Conservation (phyloP, 2,329 filamentous ascomycete species). For the Xylariaceae sp. region DNA sequence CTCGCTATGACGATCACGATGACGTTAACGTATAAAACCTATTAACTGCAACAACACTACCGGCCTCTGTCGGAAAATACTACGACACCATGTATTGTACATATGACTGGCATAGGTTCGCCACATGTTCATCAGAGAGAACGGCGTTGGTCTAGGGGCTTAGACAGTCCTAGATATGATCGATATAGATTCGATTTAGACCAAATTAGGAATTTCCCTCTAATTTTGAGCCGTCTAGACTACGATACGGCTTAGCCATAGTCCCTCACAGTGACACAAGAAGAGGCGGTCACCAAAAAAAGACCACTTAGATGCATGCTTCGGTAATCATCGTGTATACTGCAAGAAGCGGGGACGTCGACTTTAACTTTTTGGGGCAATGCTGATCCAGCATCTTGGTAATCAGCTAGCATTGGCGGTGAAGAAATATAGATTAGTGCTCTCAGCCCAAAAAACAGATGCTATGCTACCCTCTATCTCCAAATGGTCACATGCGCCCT, state of each 20-base stretch:
- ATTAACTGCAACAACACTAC: neutral
- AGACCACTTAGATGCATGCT: too few relatives aligned
- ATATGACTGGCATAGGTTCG: slow-evolving; percentile 9
- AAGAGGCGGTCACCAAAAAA: slow-evolving; percentile 14
- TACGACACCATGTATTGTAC: slow-evolving; percentile 17
- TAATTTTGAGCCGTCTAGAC: neutral
- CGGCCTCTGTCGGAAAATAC: neutral
- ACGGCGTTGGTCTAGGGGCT: slow-evolving; percentile 15
- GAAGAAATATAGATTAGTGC: slow-evolving; percentile 3
- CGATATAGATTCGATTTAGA: slow-evolving; percentile 15
- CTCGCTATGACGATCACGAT: neutral
- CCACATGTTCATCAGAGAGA: neutral
- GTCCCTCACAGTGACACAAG: neutral
- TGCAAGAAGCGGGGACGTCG: neutral
- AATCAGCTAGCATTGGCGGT: slow-evolving; percentile 10
- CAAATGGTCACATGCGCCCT: neutral
- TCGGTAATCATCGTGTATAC: neutral
- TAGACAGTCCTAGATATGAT: slow-evolving; percentile 8
- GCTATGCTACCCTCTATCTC: slow-evolving; percentile 12
- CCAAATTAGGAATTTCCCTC: slow-evolving; percentile 7
- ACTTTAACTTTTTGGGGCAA: neutral
- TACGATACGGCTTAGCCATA: too few relatives aligned
- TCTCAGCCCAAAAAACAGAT: slow-evolving; percentile 21
- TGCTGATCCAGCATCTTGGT: neutral
- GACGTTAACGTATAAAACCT: neutral